Percentiles rank a stretch among this genome's conserved stretches.
These are phyloP conservation scores for Aureobasidium lini DNA, from an alignment of 2,329 filamentous ascomycete species.

Conservation along the genomic window DNA sequence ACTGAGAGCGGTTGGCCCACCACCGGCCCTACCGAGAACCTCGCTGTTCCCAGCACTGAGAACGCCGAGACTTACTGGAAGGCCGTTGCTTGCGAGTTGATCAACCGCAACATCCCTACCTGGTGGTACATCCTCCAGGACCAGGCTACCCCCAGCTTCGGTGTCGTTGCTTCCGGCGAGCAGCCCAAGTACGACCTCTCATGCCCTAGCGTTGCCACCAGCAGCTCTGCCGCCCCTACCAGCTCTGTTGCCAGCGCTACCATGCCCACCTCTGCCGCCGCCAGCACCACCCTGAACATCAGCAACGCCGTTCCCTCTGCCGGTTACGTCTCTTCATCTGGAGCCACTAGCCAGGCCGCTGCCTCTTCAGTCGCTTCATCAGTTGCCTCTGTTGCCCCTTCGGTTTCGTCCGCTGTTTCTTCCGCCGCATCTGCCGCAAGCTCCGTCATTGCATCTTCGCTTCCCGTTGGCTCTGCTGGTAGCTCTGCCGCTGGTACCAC, in stretches of 20 bases:
- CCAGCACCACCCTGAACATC: not conserved
- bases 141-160: conserved; percentile 56
- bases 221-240: conserved; percentile 13
- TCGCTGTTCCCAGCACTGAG: conserved; percentile 53
- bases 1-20: conserved; percentile 88
- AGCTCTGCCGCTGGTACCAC: not conserved
- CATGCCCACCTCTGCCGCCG: conserved; percentile 7
- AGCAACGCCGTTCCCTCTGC: conserved; percentile 13
- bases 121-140: conserved; percentile 78
- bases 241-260: conserved; percentile 14
- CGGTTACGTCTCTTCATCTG: not conserved
- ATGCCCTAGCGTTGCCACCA: conserved; percentile 34
- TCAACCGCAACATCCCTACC: conserved; percentile 51
- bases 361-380: conserved; percentile 8
- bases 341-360: not conserved
- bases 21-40: conserved; percentile 54
- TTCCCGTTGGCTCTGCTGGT: conserved; percentile 14
- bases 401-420: conserved; percentile 17
- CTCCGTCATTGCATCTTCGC: not conserved
- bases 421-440: not conserved
- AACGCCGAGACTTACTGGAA: conserved; percentile 80
- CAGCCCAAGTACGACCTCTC: conserved; percentile 57
- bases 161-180: conserved; percentile 51
- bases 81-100: conserved; percentile 63
- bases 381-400: conserved; percentile 16